Conservation (phyloP, 352 stramenopile species). For the Lagenidium sp. region DNA sequence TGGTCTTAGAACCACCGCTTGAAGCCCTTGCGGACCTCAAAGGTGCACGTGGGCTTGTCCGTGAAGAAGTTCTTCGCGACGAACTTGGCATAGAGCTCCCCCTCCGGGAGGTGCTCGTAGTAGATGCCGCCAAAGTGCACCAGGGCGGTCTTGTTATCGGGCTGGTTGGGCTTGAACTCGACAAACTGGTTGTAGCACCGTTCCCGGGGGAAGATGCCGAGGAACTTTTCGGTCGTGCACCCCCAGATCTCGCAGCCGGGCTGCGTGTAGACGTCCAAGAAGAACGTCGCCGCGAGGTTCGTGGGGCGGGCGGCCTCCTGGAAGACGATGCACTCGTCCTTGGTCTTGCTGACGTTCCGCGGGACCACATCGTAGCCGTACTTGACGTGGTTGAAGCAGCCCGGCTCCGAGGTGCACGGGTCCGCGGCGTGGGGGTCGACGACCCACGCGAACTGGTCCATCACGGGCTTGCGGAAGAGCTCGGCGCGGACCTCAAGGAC, state of each 20-base stretch:
- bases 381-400: constrained; percentile 41
- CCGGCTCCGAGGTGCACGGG: constrained; percentile 17
- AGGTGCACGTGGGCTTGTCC: constrained; percentile 29
- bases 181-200: constrained; percentile 36
- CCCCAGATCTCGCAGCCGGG: constrained; percentile 35
- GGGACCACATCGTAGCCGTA: constrained; percentile 36
- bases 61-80: constrained; percentile 44
- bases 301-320: constrained; percentile 25
- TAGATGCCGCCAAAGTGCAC: constrained; percentile 52
- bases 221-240: constrained; percentile 19
- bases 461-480: neutral
- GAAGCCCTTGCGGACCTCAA: constrained; percentile 36
- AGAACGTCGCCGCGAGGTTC: constrained; percentile 25
- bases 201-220: constrained; percentile 28
- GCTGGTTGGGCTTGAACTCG: constrained; percentile 21
- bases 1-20: constrained; percentile 32
- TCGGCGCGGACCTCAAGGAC: neutral
- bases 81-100: constrained; percentile 48
- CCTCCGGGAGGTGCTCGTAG: constrained; percentile 38
- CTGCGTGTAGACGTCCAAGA: constrained; percentile 36
- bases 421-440: constrained; percentile 29
- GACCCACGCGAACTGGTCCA: constrained; percentile 28
- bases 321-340: constrained; percentile 21
- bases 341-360: constrained; percentile 28
- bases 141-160: constrained; percentile 21